Evolutionary conservation across 352 stramenopile species (phyloP).

Genomic region (Phytophthora citricola): DNA sequence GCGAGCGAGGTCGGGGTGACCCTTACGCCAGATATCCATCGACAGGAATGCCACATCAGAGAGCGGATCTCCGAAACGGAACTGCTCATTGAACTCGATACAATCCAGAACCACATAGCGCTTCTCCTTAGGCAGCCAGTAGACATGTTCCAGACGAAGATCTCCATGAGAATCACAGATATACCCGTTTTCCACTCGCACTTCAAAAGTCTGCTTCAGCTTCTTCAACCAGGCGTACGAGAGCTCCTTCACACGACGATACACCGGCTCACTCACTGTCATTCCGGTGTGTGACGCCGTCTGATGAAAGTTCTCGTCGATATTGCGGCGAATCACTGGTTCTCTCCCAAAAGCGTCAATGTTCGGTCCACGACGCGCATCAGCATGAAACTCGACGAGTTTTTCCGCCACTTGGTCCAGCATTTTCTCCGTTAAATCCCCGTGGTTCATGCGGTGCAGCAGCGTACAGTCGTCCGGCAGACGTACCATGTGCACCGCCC

Average conservation of each 20-base stretch:
- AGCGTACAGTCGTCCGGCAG: conserved; percentile 66
- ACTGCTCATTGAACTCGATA: conserved; percentile 86
- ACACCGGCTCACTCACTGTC: conserved; percentile 56
- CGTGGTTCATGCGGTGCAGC: conserved; percentile 44
- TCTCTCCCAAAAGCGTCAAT: conserved; percentile 72
- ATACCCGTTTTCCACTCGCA: conserved; percentile 61
- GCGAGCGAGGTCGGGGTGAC: conserved; percentile 57
- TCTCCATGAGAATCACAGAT: conserved; percentile 77
- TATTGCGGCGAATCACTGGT: conserved; percentile 59
- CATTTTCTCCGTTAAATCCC: conserved; percentile 39
- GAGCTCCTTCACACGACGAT: conserved; percentile 57
- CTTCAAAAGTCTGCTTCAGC: conserved; percentile 45
- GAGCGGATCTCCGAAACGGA: conserved; percentile 71
- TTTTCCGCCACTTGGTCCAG: conserved; percentile 51
- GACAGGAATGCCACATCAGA: conserved; percentile 71
- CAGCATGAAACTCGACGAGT: conserved; percentile 63
- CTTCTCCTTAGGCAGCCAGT: conserved; percentile 38
- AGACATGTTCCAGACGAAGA: conserved; percentile 72
- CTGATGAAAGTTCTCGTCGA: conserved; percentile 81
- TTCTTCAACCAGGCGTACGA: conserved; percentile 58
- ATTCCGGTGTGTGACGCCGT: conserved; percentile 52
- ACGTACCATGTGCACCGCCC: conserved; percentile 76
- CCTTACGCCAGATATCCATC: conserved; percentile 76
- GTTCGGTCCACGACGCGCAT: conserved; percentile 54
- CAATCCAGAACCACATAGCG: conserved; percentile 69